A percentile compares a stretch with the other conserved stretches of the same genome.
These are phyloP conservation scores for Penicillium decumbens DNA, from an alignment of 2,329 filamentous ascomycete genomes.

Conservation along the genomic window DNA sequence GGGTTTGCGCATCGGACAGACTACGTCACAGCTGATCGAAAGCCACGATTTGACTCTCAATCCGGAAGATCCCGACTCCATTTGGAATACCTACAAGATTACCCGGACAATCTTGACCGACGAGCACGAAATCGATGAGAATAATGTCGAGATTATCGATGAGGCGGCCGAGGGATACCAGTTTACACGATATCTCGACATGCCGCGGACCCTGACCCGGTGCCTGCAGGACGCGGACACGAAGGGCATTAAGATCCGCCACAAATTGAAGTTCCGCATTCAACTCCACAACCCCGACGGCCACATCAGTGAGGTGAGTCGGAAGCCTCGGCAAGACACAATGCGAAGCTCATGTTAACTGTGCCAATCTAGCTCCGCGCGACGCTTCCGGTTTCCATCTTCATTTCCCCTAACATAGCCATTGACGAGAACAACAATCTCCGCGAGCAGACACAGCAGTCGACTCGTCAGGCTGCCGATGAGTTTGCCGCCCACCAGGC, in stretches of 20 bases:
- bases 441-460: constrained; percentile 55
- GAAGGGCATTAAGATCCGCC: constrained; percentile 83
- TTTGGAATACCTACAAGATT: constrained; percentile 52
- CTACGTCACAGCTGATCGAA: constrained; percentile 77
- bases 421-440: constrained; percentile 84
- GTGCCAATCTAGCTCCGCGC: constrained; percentile 63
- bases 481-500: constrained; percentile 62
- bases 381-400: constrained; percentile 83
- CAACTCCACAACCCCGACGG: constrained; percentile 92
- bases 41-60: constrained; percentile 61
- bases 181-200: constrained; percentile 56
- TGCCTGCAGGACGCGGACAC: constrained; percentile 89
- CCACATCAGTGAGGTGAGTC: constrained; percentile 76
- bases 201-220: constrained; percentile 75
- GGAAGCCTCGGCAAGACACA: neutral
- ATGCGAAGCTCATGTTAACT: constrained; percentile 10
- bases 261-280: constrained; percentile 87
- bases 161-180: constrained; percentile 58
- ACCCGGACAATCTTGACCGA: constrained; percentile 63
- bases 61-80: constrained; percentile 43
- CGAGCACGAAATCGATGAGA: constrained; percentile 65
- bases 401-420: constrained; percentile 90
- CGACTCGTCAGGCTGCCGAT: constrained; percentile 47
- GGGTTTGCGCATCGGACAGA: constrained; percentile 76
- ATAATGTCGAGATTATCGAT: constrained; percentile 54